Evolutionary conservation across 352 stramenopile species (phyloP), one percentile per base, ranked within the genome.

Genomic region (Globisporangium iwayamae): DNA sequence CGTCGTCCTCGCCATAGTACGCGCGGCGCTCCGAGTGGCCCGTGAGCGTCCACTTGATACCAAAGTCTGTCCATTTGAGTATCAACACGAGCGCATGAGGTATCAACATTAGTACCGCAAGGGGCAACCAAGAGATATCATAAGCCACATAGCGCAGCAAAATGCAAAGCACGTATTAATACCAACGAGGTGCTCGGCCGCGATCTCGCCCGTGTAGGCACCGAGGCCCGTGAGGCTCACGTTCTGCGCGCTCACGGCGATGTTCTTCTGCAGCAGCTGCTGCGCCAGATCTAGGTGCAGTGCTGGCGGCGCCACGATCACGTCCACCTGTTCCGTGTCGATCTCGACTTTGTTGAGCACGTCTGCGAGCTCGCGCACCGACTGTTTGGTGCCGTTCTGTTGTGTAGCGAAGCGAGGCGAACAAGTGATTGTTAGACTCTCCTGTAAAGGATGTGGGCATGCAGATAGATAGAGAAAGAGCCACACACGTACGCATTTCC

Each of bases 121-220:
- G 5, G 3, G 1, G 13, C 7, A 48, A 4, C 9, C 4, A 25
- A 7, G 32, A 36, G 32, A 36, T 36, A 2, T 36, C 32, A 36
- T 36, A 8, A 36, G 32, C 32, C 4, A 36, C 32, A 36, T 36
- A 4, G 32, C 32, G 32, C 32, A 25, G 22, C 22, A 25, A 25
- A 25, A 25, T 25, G 22, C 22, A 25, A 25, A 25, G 22, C 22
- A 25, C 22, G 22, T 25, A 25, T 25, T 25, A 25, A 25, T 25
- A 25, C 69, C 70, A 48, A 96, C 75, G 32, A 99, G 75, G 79
- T 98, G 91, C 64, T 94, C 83, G 34, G 90, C 83, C 14, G 91
- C 93, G 47, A 98, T 86, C 62, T 90, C 92, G 60, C 95, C 96
- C 52, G 96, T 99, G 85, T 89, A 98, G 3, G 96, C 96, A 48